Base-by-base conservation (phyloP, 352 stramenopile genomes). In the Bremia lactucae region DNA sequence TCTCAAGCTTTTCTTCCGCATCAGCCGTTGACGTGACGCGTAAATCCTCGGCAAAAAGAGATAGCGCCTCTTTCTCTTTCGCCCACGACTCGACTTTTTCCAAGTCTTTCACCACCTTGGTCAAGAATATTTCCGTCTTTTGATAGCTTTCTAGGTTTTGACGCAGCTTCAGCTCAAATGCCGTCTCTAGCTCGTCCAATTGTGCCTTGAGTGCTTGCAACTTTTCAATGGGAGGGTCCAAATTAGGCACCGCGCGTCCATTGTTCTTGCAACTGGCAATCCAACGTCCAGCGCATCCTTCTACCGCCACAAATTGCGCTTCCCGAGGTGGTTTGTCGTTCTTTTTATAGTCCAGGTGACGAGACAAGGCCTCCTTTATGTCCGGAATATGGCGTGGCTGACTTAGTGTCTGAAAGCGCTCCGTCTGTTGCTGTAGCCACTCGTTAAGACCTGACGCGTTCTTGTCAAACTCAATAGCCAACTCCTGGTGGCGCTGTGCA, bases 251-350 rank as follows among this genome's bases (percentile, higher is more conserved):
- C 4, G 68, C 67, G 15, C 79, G 79, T 31, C 78, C 72, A 53
- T 92, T 92, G 67, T 89, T 89, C 65, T 89, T 89, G 62, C 79
- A 92, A 45, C 75, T 88, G 20, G 79, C 68, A 25, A 89, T 76
- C 79, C 79, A 92, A 14, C 76, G 79, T 9, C 79, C 76, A 15
- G 75, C 77, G 26, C 66, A 83, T 16, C 76, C 75, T 66, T 92
- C 79, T 3, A 92, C 71, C 0, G 71, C 62, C 15, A 92, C 79
- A 41, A 81, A 92, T 40, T 83, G 62, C 5, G 79, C 79, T 52
- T 92, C 79, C n/a, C 69, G 76, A 16, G 72, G 70, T 3, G 79
- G 79, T 35, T 88, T 88, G 42, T 92, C 79, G 44, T 80, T 92
- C 56, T 83, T 83, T 65, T 92, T 92, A 63, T 92, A 92, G 31